These are phyloP conservation scores for Pythium dissimile DNA, from an alignment of 352 stramenopile genomes.

Conservation along the genomic window DNA sequence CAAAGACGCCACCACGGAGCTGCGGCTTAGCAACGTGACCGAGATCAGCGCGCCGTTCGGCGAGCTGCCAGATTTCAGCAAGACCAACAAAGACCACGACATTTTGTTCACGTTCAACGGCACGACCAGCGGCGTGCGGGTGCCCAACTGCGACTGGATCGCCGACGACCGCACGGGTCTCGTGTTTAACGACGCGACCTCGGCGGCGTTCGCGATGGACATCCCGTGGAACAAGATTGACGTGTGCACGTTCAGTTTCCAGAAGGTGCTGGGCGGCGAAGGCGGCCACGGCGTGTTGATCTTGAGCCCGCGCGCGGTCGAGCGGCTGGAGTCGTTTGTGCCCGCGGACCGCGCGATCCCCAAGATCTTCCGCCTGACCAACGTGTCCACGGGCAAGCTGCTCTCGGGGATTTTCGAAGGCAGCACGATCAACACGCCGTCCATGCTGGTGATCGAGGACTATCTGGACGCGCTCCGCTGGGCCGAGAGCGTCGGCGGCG, in stretches of 20 bases:
- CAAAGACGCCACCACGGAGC: constrained; percentile 92
- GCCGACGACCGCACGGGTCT: constrained; percentile 92
- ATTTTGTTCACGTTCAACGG: constrained; percentile 99
- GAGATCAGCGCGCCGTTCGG: constrained; percentile 96
- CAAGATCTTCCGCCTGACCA: constrained; percentile 99
- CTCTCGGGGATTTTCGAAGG: constrained; percentile 95
- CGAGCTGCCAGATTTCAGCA: constrained; percentile 92
- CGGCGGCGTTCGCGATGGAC: constrained; percentile 98
- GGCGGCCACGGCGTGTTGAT: constrained; percentile 98
- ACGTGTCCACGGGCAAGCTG: constrained; percentile 94
- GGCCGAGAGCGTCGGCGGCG: constrained; percentile 93
- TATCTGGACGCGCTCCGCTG: constrained; percentile 98
- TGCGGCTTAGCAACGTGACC: constrained; percentile 92
- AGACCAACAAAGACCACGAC: constrained; percentile 95
- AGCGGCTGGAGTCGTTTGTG: constrained; percentile 95
- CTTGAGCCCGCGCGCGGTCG: constrained; percentile 93
- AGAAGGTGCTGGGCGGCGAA: constrained; percentile 99
- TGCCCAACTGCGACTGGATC: constrained; percentile 97
- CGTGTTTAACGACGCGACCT: constrained; percentile 98
- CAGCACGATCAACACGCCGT: constrained; percentile 99
- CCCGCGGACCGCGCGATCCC: constrained; percentile 90
- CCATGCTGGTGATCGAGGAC: constrained; percentile 99
- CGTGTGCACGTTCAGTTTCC: constrained; percentile 99
- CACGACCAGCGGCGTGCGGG: constrained; percentile 96
- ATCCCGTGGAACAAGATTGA: constrained; percentile 99